Conservation (phyloP, 306 rosid genomes). For the Alnus rubra region DNA sequence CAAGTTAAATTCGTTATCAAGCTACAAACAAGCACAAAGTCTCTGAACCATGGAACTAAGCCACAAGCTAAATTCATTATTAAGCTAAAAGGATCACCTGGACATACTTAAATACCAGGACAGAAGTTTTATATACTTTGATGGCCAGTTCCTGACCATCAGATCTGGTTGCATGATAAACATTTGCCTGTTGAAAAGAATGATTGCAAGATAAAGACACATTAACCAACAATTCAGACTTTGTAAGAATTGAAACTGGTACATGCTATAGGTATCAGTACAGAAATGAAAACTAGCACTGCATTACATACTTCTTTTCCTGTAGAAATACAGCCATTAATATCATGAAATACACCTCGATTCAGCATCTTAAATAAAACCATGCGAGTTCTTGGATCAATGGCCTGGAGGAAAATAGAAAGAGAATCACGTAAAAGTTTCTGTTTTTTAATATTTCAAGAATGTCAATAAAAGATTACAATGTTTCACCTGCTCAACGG, state of each 20-base stretch:
- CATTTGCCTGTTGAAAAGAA: conserved; percentile 71
- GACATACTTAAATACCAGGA: conserved; percentile 82
- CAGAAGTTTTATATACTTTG: conserved; percentile 87
- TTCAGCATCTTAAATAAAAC: conserved; percentile 87
- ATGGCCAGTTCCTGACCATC: conserved; percentile 82
- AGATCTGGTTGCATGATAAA: conserved; percentile 87
- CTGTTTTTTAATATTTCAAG: background rate
- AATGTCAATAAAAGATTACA: background rate
- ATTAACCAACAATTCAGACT: background rate
- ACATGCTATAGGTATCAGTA: background rate
- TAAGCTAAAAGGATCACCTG: conserved; percentile 9
- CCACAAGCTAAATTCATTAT: conserved; percentile 1
- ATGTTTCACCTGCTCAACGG: conserved; percentile 81
- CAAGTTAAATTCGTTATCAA: conserved; percentile 23
- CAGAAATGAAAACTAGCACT: conserved; percentile 5
- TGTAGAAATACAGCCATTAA: conserved; percentile 93
- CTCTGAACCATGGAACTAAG: conserved; percentile 6
- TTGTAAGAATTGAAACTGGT: background rate
- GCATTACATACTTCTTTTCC: conserved; percentile 77
- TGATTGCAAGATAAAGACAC: conserved; percentile 14
- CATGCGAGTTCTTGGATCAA: conserved; percentile 95
- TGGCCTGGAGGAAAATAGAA: conserved; percentile 50
- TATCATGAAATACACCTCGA: conserved; percentile 77
- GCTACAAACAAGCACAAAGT: background rate
- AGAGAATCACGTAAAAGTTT: no score